Evolutionary conservation across 2,329 filamentous ascomycete species (phyloP).

Genomic region (Bipolaris cookei): DNA sequence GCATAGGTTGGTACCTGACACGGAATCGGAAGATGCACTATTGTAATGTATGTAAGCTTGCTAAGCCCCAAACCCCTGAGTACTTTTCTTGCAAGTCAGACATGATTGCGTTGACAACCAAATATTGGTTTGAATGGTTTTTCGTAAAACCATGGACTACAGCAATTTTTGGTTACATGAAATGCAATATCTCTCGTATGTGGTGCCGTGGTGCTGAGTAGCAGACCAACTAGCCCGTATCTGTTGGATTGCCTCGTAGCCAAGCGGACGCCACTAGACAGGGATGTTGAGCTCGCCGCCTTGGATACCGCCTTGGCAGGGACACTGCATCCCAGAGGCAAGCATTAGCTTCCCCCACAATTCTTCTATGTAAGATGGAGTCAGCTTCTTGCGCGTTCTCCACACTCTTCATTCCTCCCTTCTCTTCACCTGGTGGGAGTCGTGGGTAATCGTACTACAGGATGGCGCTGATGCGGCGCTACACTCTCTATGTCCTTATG

Average conservation of each 20-base stretch:
- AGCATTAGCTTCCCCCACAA: not conserved
- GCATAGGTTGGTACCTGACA: too few species aligned
- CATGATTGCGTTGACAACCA: not conserved
- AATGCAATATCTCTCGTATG: not conserved
- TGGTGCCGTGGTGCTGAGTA: not conserved
- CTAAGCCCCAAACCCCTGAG: too few species aligned
- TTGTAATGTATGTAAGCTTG: too few species aligned
- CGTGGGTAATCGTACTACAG: conserved; percentile 20
- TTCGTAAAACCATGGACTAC: not conserved
- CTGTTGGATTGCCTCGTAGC: not conserved
- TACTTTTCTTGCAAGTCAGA: not conserved
- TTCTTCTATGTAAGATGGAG: not conserved
- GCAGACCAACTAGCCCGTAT: not conserved
- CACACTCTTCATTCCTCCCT: not conserved
- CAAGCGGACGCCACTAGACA: not conserved
- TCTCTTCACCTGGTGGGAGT: conserved; percentile 11
- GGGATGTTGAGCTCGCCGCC: not conserved
- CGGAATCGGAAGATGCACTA: too few species aligned
- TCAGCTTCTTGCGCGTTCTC: not conserved
- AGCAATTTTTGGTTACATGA: not conserved
- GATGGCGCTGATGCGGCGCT: conserved; percentile 52
- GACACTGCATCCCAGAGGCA: not conserved
- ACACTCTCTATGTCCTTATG: conserved; percentile 44
- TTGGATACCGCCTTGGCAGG: not conserved
- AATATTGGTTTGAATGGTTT: not conserved